Evolutionary conservation across 805 yeast species (phyloP).

Genomic region (Metschnikowia bowlesiae): DNA sequence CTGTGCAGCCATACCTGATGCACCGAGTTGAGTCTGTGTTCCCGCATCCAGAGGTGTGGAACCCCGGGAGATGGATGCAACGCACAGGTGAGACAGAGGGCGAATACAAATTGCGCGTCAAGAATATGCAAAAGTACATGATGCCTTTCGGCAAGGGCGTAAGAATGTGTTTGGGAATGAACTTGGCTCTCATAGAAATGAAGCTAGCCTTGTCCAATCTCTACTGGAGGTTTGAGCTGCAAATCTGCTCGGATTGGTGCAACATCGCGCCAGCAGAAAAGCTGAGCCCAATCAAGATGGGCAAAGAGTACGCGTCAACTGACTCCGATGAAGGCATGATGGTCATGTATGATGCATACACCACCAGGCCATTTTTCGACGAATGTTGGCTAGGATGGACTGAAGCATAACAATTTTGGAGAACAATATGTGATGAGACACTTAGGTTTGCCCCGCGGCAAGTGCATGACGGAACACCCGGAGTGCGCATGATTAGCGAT

Average conservation of each 20-base stretch:
- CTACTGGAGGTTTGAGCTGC: slow-evolving; percentile 45
- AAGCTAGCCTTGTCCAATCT: slow-evolving; percentile 52
- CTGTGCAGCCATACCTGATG: slow-evolving; percentile 63
- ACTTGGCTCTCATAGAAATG: slow-evolving; percentile 63
- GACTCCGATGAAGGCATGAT: slow-evolving; percentile 43
- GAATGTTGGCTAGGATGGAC: slow-evolving; percentile 48
- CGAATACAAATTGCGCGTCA: slow-evolving; percentile 34
- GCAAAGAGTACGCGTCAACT: slow-evolving; percentile 11
- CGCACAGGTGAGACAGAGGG: slow-evolving; percentile 27
- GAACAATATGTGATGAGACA: not conserved
- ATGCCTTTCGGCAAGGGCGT: slow-evolving; percentile 72
- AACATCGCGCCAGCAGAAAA: slow-evolving; percentile 16
- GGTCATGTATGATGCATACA: slow-evolving; percentile 55
- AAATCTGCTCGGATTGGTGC: slow-evolving; percentile 44
- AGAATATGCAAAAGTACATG: slow-evolving; percentile 47
- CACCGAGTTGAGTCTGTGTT: slow-evolving; percentile 51
- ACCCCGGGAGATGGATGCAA: slow-evolving; percentile 63
- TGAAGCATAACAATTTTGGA: not conserved
- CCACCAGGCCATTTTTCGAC: slow-evolving; percentile 48
- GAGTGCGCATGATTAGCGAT: slow-evolving; percentile 2
- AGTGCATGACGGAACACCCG: not conserved
- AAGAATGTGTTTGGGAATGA: slow-evolving; percentile 71
- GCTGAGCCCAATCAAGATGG: slow-evolving; percentile 12
- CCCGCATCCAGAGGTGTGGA: slow-evolving; percentile 46
- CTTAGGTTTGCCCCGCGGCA: not conserved